Evolutionary conservation across 306 rosid genomes (phyloP).

Genomic region (Phaseolus lunatus): DNA sequence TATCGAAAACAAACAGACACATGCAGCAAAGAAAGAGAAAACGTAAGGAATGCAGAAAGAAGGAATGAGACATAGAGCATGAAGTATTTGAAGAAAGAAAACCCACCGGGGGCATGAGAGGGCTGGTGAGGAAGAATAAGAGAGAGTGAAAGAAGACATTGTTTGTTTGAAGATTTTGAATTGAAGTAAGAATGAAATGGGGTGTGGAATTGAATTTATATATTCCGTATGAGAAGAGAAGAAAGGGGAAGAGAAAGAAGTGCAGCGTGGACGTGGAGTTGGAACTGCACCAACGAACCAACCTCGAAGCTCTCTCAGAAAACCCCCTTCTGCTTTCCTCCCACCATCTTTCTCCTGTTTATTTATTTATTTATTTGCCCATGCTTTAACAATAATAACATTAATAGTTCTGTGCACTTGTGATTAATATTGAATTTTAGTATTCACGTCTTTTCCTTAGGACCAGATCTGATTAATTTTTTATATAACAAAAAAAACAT

Average conservation of each 20-base stretch:
- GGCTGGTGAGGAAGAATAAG: slow-evolving; percentile 61
- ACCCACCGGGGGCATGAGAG: slow-evolving; percentile 61
- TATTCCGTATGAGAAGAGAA: not conserved
- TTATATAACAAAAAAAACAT: no score
- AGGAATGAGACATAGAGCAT: not conserved
- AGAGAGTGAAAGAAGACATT: slow-evolving; percentile 72
- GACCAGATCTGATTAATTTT: no score
- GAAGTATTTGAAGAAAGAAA: not conserved
- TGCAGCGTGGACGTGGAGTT: not conserved
- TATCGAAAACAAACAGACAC: not conserved
- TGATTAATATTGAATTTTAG: no score
- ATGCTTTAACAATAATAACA: no score
- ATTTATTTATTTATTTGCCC: not conserved
- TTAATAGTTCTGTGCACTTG: not conserved
- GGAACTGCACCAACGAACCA: not conserved
- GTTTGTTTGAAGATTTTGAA: not conserved
- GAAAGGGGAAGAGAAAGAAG: no score
- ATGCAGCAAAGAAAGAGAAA: not conserved
- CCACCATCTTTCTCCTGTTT: not conserved
- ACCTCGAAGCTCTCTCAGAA: not conserved
- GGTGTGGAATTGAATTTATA: not conserved
- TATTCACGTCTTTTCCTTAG: not conserved
- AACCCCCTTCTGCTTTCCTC: not conserved
- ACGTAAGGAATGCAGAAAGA: not conserved
- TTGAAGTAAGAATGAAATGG: not conserved